Conservation (phyloP, 1,284 basidiomycete species). For the Pseudozyma tsukubaensis region DNA sequence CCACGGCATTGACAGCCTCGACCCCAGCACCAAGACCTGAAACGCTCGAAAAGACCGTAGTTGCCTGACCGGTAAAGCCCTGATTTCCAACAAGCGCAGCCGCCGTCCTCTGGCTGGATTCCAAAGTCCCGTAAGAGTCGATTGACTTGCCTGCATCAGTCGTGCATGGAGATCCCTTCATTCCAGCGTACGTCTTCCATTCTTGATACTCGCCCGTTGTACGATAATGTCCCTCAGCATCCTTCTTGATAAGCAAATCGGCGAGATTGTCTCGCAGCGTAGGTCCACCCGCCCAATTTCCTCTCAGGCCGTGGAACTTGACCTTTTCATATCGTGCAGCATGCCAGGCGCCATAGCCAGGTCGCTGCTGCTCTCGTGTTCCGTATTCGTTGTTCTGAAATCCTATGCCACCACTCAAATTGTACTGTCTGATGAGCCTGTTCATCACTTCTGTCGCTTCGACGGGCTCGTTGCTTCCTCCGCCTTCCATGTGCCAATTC, state of each 20-base stretch:
- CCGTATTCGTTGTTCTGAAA: conserved; percentile 28
- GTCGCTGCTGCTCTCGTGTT: conserved; percentile 11
- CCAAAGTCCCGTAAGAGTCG: too few species aligned
- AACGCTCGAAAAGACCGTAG: conserved; percentile 2
- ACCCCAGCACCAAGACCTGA: neutral
- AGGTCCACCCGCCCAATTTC: conserved; percentile 15
- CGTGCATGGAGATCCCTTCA: conserved; percentile 10
- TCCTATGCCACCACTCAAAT: conserved; percentile 14
- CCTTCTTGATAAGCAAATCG: conserved; percentile 12
- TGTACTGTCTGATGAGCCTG: neutral
- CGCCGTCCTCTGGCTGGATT: too few species aligned
- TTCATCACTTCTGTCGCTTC: neutral
- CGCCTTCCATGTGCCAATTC: conserved; percentile 21
- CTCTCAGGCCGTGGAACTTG: conserved; percentile 14
- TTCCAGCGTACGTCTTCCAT: conserved; percentile 1
- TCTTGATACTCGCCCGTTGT: conserved; percentile 12
- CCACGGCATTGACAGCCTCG: neutral
- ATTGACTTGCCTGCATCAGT: conserved; percentile 4
- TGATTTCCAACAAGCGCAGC: conserved; percentile 14
- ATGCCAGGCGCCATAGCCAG: conserved; percentile 16
- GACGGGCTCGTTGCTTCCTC: conserved; percentile 17
- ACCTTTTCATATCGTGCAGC: conserved; percentile 15
- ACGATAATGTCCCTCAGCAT: conserved; percentile 4
- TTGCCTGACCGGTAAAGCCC: conserved; percentile 7
- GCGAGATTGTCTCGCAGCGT: conserved; percentile 11